Evolutionary conservation across 345 rosid species (phyloP), one percentile per base, ranked within the genome.

Genomic region (Moringa oleifera): DNA sequence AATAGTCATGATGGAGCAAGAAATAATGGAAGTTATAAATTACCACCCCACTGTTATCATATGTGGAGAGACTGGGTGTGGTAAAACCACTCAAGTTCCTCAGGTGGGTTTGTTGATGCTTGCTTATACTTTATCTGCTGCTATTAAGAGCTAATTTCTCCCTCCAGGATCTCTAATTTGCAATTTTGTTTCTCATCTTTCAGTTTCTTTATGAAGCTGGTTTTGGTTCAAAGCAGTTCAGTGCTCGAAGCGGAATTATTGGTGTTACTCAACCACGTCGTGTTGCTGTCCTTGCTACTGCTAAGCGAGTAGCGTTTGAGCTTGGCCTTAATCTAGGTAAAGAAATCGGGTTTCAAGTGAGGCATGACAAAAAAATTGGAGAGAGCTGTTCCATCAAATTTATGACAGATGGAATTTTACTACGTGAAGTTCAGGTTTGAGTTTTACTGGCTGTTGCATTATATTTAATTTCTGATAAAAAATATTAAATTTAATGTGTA

Each of bases 181-280:
- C 1, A 13, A n/a, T n/a, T 36, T 25, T 69, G 51, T 50, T 18
- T 68, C 31, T 66, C 31, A 56, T 63, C 36, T 71, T 71, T 63
- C 77, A 93, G 98, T 93, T 93, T 68, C 91, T 93, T 63, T 90
- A 84, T 58, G 98, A 93, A 73, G 96, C 94, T 36, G 98, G 98
- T 51, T 90, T 80, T 61, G 96, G 96, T 61, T 93, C 96, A 25
- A 75, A 75, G 50, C 69, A 63, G 28, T 79, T 66, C 28, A 64
- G 65, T 55, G 51, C 60, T 55, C 77, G 84, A 46, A 79, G 92
- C 61, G 97, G 98, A 57, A 70, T 82, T 45, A 84, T 93, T 45
- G 98, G 97, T 68, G 87, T 93, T 62, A 93, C 98, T 55, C 98
- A 93, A 69, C 98, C 98, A 18, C 97, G 95, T 2, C 92, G 98